Evolutionary conservation across 2,329 filamentous ascomycete genomes (phyloP).

Genomic region (Tympanopsis confertula): DNA sequence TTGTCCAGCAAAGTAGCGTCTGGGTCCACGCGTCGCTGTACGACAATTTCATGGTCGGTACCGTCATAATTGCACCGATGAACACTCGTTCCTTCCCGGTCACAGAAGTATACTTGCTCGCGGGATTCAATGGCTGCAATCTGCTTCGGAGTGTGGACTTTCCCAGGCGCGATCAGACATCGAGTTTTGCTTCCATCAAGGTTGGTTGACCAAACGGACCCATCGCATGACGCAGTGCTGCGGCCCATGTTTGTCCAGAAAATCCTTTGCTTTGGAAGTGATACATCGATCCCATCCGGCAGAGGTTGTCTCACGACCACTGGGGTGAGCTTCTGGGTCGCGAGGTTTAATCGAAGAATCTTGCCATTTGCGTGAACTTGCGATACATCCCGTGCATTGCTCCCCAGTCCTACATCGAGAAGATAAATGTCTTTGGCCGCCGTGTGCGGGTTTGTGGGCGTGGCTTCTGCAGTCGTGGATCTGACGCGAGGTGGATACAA

Average conservation of each 20-base stretch:
- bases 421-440: no score
- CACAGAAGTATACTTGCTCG: conserved; percentile 26
- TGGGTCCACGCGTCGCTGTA: no score
- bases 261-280: conserved; percentile 17
- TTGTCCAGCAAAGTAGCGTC: no score
- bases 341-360: no score
- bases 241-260: conserved; percentile 39
- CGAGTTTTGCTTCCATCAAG: conserved; percentile 33
- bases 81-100: conserved; percentile 30
- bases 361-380: no score
- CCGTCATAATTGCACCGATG: conserved; percentile 26
- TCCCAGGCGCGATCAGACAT: conserved; percentile 27
- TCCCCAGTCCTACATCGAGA: no score
- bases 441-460: no score
- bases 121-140: conserved; percentile 15
- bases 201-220: conserved; percentile 28
- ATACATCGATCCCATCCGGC: conserved; percentile 32
- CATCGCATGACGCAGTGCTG: conserved; percentile 22
- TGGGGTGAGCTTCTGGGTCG: no score
- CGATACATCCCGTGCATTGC: no score
- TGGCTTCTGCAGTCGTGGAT: no score
- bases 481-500: conserved; percentile 23
- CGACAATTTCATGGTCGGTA: conserved; percentile 20
- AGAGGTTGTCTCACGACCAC: conserved; percentile 14
- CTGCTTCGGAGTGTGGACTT: conserved; percentile 36